Conservation (phyloP, 2,329 filamentous ascomycete species). For the Scytalidium lignicola region DNA sequence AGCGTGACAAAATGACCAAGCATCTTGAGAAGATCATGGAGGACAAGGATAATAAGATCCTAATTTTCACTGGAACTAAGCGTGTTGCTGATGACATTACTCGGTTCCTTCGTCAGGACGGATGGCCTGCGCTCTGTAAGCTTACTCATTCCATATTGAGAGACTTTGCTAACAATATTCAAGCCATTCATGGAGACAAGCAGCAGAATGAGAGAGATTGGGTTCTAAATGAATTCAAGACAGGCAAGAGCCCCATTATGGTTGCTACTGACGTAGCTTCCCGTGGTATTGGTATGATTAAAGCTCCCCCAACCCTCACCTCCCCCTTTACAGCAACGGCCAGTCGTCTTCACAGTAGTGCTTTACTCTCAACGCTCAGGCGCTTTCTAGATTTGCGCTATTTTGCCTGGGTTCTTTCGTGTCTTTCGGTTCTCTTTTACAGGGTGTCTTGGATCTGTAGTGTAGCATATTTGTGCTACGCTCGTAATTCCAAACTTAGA, state of each 20-base stretch:
- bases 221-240: conserved; percentile 99
- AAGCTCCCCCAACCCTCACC: conserved; percentile 44
- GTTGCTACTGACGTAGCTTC: conserved; percentile 99
- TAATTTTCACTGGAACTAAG: conserved; percentile 92
- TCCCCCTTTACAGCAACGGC: conserved; percentile 41
- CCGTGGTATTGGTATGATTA: conserved; percentile 99
- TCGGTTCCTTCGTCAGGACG: conserved; percentile 92
- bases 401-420: conserved; percentile 82
- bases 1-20: conserved; percentile 96
- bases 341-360: conserved; percentile 59
- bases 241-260: conserved; percentile 99
- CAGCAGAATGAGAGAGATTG: conserved; percentile 99
- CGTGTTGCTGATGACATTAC: conserved; percentile 98
- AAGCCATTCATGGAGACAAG: conserved; percentile 98
- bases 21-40: conserved; percentile 98
- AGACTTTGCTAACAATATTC: conserved; percentile 39
- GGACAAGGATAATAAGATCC: conserved; percentile 87
- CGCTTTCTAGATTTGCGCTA: conserved; percentile 81
- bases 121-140: conserved; percentile 94
- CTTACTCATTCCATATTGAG: conserved; percentile 40
- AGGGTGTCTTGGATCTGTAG: conserved; percentile 83
- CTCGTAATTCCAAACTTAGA: conserved; percentile 74
- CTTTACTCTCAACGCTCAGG: conserved; percentile 90
- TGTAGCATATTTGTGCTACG: conserved; percentile 65
- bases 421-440: conserved; percentile 76